Base-by-base conservation (phyloP, 2,329 filamentous ascomycete species). In the Trichoderma koningii region DNA sequence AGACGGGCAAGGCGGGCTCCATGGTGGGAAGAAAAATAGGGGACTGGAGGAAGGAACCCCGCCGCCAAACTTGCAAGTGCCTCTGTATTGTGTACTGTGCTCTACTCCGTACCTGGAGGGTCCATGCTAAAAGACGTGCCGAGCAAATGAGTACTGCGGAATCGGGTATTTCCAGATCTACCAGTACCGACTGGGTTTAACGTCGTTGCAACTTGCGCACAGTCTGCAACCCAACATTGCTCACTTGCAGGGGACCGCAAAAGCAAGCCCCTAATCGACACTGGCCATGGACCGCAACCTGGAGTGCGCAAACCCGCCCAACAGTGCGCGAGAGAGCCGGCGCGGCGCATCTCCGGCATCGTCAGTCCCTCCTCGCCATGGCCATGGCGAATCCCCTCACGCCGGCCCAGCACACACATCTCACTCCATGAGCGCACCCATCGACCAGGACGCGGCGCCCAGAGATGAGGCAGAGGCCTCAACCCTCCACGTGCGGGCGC, bases 381-480 rank as follows among this genome's bases (percentile, higher is more conserved):
- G 41, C 60, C 41, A 47, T 63, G 60, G 41, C 52, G 50, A 55
- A 21, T 34, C 50, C 7, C 55, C 60, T n/a, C 45, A 55, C 26
- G 41, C 23, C 30, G 85, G 86, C 66, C 80, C 93, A 50, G 79
- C 94, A 34, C 88, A 89, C 47, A 86, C 84, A 68, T 80, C 47
- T 44, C 34, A 52, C 59, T 92, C 93, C 73, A 78, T 93, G 68
- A 85, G 87, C 63, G 70, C 75, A 47, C 71, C 75, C 0, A 69
- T 73, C 41, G 78, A 78, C 63, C 68, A 70, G 57, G 71, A 71
- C 57, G 65, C 69, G 60, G 70, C 63, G 63, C 71, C 65, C 47
- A 69, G 71, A 10, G 70, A 76, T 68, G 77, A 77, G 68, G 77
- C 70, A 70, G 65, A 67, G 10, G 47, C 50, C 19, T 44, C 60